These are phyloP conservation scores for Clathrospora elynae DNA, from an alignment of 2,329 filamentous ascomycete genomes.

Conservation along the genomic window DNA sequence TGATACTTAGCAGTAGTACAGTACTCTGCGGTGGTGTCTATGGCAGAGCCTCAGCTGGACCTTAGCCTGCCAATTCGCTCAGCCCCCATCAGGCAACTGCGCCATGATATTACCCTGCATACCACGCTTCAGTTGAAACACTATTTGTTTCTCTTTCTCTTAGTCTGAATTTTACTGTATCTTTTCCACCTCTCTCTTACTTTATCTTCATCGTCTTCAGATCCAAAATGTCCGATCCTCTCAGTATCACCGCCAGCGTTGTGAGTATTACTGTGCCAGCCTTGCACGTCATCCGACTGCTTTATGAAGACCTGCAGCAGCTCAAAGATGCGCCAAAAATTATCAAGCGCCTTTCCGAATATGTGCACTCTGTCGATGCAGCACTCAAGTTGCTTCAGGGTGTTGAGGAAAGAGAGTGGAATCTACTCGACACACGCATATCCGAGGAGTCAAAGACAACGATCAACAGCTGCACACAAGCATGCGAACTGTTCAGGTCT, in stretches of 20 bases:
- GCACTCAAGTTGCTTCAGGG: slow-evolving; percentile 36
- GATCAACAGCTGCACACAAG: slow-evolving; percentile 36
- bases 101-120: neutral
- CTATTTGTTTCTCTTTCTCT: neutral
- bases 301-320: slow-evolving; percentile 41
- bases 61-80: slow-evolving; percentile 7
- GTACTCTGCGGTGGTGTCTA: slow-evolving; percentile 7
- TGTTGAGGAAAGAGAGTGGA: slow-evolving; percentile 41
- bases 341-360: slow-evolving; percentile 36
- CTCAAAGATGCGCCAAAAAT: slow-evolving; percentile 43
- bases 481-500: slow-evolving; percentile 39
- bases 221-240: slow-evolving; percentile 30
- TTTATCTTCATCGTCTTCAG: slow-evolving; percentile 2
- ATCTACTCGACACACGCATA: slow-evolving; percentile 36
- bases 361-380: slow-evolving; percentile 36
- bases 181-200: neutral
- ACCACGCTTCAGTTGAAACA: neutral
- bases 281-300: slow-evolving; percentile 37
- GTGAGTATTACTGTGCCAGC: slow-evolving; percentile 39
- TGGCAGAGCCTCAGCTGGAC: slow-evolving; percentile 5
- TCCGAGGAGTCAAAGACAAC: slow-evolving; percentile 33
- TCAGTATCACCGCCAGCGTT: slow-evolving; percentile 40
- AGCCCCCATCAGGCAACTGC: neutral
- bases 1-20: slow-evolving; percentile 1
- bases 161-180: neutral